phyloP scores from a whole-genome alignment of 345 rosid genomes.

The Citrus mangshanensis region DNA sequence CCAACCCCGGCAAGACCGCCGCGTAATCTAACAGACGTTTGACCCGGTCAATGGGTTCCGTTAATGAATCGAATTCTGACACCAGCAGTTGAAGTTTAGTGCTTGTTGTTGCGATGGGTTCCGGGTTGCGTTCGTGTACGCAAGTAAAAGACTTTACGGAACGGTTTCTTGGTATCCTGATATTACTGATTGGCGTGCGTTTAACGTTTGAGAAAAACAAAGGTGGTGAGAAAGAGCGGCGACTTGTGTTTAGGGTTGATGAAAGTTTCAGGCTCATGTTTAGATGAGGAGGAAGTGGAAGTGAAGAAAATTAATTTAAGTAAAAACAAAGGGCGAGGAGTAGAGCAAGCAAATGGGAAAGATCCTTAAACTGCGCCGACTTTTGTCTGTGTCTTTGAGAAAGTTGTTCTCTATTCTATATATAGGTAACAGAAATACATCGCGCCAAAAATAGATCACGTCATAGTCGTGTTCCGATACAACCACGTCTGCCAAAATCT shows the following conservation, averaged over 20 bases:
- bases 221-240: neutral
- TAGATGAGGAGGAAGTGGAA: conserved; percentile 18
- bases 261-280: conserved; percentile 34
- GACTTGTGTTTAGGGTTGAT: conserved; percentile 1
- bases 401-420: too few species aligned
- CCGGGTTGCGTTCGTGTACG: neutral
- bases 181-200: neutral
- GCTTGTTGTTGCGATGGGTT: conserved; percentile 6
- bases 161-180: neutral
- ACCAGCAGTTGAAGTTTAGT: conserved; percentile 44
- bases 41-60: conserved; percentile 77
- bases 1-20: conserved; percentile 48
- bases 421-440: too few species aligned
- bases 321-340: neutral
- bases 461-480: too few species aligned
- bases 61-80: conserved; percentile 54
- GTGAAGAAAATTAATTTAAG: neutral
- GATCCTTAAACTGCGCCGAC: conserved; percentile 17
- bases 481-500: too few species aligned
- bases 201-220: neutral
- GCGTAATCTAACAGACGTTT: conserved; percentile 79
- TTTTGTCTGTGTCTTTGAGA: too few species aligned
- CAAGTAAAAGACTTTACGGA: conserved; percentile 4
- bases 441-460: too few species aligned
- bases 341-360: conserved; percentile 4